These are phyloP conservation scores for Capillidium heterosporum DNA, from an alignment of 371 early-diverging fungal genomes.

Conservation along the genomic window DNA sequence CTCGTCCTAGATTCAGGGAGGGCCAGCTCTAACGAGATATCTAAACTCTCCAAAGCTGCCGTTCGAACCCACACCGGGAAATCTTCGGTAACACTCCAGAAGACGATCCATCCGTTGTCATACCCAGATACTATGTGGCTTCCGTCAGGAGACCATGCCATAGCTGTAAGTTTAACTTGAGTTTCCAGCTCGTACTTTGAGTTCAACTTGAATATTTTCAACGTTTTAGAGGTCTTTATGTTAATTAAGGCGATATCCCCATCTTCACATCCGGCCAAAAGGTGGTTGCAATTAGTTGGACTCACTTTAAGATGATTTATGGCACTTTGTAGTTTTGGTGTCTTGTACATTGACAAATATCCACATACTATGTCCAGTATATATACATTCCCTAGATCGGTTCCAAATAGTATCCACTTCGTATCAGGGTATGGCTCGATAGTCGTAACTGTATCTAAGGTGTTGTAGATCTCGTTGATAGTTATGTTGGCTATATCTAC, in stretches of 20 bases:
- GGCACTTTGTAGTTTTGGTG: not conserved
- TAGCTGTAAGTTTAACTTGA: not conserved
- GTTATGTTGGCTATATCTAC: not conserved
- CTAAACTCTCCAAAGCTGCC: not conserved
- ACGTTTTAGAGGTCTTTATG: not conserved
- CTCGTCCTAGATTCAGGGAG: not conserved
- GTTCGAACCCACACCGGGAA: not conserved
- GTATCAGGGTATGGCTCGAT: not conserved
- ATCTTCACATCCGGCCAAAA: not conserved
- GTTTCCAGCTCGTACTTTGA: not conserved
- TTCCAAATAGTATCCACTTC: not conserved
- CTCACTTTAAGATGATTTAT: not conserved
- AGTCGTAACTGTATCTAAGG: not conserved
- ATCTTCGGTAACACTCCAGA: not conserved
- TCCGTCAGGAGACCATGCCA: not conserved
- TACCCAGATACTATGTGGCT: not conserved
- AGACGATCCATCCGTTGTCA: constrained; percentile 3
- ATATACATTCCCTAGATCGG: not conserved
- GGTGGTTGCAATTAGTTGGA: not conserved
- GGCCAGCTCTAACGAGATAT: not conserved
- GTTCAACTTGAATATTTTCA: not conserved
- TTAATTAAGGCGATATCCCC: not conserved
- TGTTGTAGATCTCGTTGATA: not conserved
- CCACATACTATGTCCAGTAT: not conserved
- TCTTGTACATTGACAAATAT: not conserved